Conservation (phyloP, 202 grass and related monocot genomes). For the Schoenoplectus triqueter region DNA sequence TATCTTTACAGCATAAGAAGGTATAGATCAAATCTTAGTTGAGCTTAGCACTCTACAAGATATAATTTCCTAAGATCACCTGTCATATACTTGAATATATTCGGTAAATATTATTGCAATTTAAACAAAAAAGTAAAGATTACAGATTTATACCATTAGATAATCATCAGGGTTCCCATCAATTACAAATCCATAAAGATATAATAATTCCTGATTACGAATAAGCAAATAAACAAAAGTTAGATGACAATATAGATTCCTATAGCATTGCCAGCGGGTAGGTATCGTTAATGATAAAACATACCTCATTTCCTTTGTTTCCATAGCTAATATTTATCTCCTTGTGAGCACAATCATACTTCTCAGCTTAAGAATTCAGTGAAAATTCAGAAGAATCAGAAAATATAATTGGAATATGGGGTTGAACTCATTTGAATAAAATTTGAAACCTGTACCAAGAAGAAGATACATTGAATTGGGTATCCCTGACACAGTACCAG, state of each 20-base stretch:
- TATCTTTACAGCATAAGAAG: not conserved
- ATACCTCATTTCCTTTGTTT: slow-evolving; percentile 98
- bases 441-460: slow-evolving; percentile 62
- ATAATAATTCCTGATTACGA: slow-evolving; percentile 71
- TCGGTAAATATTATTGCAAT: not conserved
- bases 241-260: slow-evolving; percentile 10
- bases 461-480: slow-evolving; percentile 90
- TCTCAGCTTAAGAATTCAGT: slow-evolving; percentile 58
- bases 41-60: not conserved
- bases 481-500: slow-evolving; percentile 54
- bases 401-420: not conserved
- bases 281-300: slow-evolving; percentile 33
- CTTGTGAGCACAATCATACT: slow-evolving; percentile 53
- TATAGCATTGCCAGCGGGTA: not conserved
- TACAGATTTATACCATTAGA: slow-evolving; percentile 38
- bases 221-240: slow-evolving; percentile 36
- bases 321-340: slow-evolving; percentile 96
- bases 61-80: not conserved
- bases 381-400: slow-evolving; percentile 12
- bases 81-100: slow-evolving; percentile 24
- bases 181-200: slow-evolving; percentile 93
- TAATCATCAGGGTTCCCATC: slow-evolving; percentile 93
- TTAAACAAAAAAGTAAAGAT: slow-evolving; percentile 24
- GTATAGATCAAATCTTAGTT: slow-evolving; percentile 3
- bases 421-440: not conserved